Conservation (phyloP, 108 stramenopile genomes). For the Thalassiosira profunda region DNA sequence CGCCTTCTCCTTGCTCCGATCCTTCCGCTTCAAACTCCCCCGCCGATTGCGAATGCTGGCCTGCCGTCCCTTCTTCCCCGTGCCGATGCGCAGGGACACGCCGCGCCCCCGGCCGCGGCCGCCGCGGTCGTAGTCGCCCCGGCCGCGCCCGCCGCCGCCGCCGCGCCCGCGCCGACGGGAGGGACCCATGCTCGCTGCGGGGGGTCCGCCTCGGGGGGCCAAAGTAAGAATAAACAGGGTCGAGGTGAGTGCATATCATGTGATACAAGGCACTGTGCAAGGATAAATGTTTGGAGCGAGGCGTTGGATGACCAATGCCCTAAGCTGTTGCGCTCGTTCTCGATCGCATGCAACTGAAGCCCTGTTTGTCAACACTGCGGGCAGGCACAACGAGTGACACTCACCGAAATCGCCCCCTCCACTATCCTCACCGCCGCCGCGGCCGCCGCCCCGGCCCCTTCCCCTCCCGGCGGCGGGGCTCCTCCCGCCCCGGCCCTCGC, state of each 20-base stretch:
- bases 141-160: conserved; percentile 13
- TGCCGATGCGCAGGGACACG: conserved; percentile 72
- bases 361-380: too few relatives aligned
- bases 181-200: conserved; percentile 39
- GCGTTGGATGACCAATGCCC: too few relatives aligned
- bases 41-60: conserved; percentile 54
- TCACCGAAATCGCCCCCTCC: background rate
- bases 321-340: too few relatives aligned
- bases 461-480: background rate
- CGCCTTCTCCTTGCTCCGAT: conserved; percentile 72
- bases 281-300: background rate
- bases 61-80: conserved; percentile 66
- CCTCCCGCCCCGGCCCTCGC: conserved; percentile 24
- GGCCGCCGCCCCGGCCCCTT: conserved; percentile 5
- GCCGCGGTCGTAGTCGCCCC: conserved; percentile 4
- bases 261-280: background rate
- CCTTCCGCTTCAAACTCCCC: conserved; percentile 76
- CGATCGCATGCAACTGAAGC: too few relatives aligned
- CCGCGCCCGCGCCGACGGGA: conserved; percentile 7
- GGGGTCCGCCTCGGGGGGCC: conserved; percentile 6
- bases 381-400: background rate
- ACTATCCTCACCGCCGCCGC: conserved; percentile 21
- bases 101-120: conserved; percentile 29
- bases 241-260: background rate
- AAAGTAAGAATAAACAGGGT: background rate